Evolutionary conservation across 1,284 basidiomycete genomes (phyloP), one percentile per base, ranked within the genome.

Genomic region (Leccinum griseonigrum): DNA sequence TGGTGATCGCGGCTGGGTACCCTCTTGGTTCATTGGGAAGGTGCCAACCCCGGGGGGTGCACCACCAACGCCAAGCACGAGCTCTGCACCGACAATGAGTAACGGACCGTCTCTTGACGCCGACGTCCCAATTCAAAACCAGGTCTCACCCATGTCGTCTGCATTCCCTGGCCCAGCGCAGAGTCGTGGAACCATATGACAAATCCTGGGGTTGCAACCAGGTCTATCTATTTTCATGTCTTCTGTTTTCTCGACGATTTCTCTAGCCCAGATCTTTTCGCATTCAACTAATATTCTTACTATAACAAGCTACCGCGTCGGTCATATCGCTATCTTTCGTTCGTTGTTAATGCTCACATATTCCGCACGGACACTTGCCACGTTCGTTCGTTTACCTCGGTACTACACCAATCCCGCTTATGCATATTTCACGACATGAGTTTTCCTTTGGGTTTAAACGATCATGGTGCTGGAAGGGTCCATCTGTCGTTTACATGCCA

Each of bases 1-100:
- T 29, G 94, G 94, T 58, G 90, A 93, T 74, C 85, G 94, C 63
- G 94, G 94, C 46, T 97, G 94, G 94, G 92, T 95, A 31, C 94
- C 94, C 11, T 90, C 88, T 36, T 91, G 88, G 88, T 90, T 88
- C 69, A 90, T 91, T 63, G 88, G 88, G 38, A 91, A 90, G 71
- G 85, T 87, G 11, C 79, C 84, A 3, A 74, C 81, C 26, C 71
- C 80, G 6, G 77, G 78, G 3, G 81, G 79, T 28, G 79, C 78
- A 3, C 86, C 86, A 43, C 74, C 81, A 9, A 88, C 87, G 13
- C 86, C 88, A 29, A 84, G 76, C 65, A 79, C 81, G n/a, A 78
- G 79, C 60, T 36, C 74, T 9, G 75, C 70, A 5, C 73, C 73
- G 5, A 61, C 71, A 50, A 72, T 72, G 57, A 71, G 64, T 46